Evolutionary conservation across 1,284 basidiomycete species (phyloP).

Genomic region (Irpex sp.): DNA sequence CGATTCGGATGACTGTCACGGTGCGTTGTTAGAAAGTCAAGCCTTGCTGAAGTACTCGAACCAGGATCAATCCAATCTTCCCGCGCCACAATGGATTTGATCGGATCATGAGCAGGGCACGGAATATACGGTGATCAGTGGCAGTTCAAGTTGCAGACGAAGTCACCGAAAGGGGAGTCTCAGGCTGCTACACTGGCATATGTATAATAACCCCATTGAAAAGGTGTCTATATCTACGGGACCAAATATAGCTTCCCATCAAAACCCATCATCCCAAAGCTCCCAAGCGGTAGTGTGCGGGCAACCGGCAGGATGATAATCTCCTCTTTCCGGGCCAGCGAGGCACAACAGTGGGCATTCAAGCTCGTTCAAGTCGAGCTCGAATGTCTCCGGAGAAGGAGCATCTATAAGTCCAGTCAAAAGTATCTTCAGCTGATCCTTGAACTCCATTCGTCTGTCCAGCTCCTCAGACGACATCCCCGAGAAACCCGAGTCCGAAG

Average conservation of each 20-base stretch:
- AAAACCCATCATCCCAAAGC: conserved; percentile 24
- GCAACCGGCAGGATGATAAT: conserved; percentile 24
- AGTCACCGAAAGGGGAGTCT: too few relatives aligned
- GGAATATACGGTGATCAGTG: not conserved
- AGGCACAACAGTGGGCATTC: conserved; percentile 43
- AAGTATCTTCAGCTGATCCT: conserved; percentile 23
- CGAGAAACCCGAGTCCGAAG: not conserved
- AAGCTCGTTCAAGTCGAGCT: conserved; percentile 23
- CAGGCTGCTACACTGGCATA: too few relatives aligned
- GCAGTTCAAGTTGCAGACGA: too few relatives aligned
- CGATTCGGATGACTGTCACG: too few relatives aligned
- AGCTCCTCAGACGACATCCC: not conserved
- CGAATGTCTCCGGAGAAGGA: conserved; percentile 23
- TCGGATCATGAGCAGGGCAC: not conserved
- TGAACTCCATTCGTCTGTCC: not conserved
- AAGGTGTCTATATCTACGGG: too few relatives aligned
- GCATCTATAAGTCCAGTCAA: conserved; percentile 45
- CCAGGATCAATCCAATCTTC: not conserved
- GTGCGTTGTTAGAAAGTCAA: not conserved
- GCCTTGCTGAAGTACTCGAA: not conserved
- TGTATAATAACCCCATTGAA: too few relatives aligned
- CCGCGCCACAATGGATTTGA: not conserved
- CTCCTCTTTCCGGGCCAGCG: conserved; percentile 28
- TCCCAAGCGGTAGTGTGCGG: conserved; percentile 25
- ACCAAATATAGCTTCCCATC: too few relatives aligned